A percentile compares a stretch with the other conserved stretches of the same genome.
These are phyloP conservation scores for Metschnikowia shivogae DNA, from an alignment of 805 yeast species.

Conservation along the genomic window DNA sequence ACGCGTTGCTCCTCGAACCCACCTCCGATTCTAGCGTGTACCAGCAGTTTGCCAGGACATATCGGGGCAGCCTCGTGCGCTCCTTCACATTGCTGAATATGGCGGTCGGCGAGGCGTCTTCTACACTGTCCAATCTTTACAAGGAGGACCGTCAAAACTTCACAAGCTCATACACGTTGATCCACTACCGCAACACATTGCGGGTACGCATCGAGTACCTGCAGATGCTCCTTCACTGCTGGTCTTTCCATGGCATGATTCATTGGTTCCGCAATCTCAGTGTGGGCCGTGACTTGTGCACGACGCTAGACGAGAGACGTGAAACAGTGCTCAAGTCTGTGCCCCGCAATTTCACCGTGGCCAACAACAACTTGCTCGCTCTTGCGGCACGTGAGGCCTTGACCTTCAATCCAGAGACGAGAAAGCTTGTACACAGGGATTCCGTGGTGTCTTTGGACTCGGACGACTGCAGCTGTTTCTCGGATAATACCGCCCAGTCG, in stretches of 20 bases:
- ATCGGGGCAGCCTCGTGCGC: conserved; percentile 24
- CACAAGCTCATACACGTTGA: conserved; percentile 5
- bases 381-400: conserved; percentile 11
- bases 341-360: conserved; percentile 12
- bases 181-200: conserved; percentile 30
- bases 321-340: conserved; percentile 23
- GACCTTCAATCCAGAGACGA: conserved; percentile 2
- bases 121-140: conserved; percentile 23
- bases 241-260: conserved; percentile 39
- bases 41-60: conserved; percentile 15
- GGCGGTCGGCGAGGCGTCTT: conserved; percentile 36
- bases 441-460: conserved; percentile 4
- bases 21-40: conserved; percentile 17
- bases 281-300: conserved; percentile 34
- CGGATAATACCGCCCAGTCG: conserved; percentile 1
- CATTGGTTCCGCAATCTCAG: conserved; percentile 35
- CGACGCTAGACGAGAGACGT: conserved; percentile 26
- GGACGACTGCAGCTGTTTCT: conserved; percentile 9
- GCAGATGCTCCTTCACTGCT: conserved; percentile 37
- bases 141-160: conserved; percentile 19
- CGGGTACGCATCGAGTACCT: conserved; percentile 37
- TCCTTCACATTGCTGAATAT: conserved; percentile 30
- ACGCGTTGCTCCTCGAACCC: conserved; percentile 39
- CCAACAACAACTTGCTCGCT: conserved; percentile 13
- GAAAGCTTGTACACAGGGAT: conserved; percentile 4